Base-by-base conservation (phyloP, 1,284 basidiomycete species). In the Trametes polyzona region DNA sequence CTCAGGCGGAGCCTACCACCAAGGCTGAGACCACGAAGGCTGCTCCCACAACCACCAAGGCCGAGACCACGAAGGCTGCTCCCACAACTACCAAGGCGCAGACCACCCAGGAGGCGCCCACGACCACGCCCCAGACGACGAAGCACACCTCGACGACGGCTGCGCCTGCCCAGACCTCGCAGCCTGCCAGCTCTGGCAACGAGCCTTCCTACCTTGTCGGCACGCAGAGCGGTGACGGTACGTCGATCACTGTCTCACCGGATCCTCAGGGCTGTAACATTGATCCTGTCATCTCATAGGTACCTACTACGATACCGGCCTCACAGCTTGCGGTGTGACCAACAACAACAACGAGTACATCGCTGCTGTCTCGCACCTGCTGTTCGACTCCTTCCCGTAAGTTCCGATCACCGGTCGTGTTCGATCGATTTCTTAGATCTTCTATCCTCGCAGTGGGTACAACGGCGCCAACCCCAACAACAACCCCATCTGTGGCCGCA, bases 241-340 rank as follows among this genome's bases (percentile, higher is more conserved):
- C 29, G 56, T 63, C 47, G 12, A 41, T 40, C 24, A n/a, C 7
- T 30, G 29, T 5, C 29, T n/a, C 5, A 19, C 4, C 32, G 23
- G 10, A 7, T 17, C 47, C 2, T 23, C 29, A 64, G 11, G 47
- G 21, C 12, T 9, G 8, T 10, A 21, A 14, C n/a, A 47, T 61
- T n/a, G 21, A 2, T 17, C 2, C 59, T 19, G 12, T n/a, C n/a
- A 33, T 16, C 37, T 58, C 16, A 29, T 48, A 82, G 81, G 76
- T 47, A 88, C 86, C 17, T 88, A 66, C 69, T 90, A 84, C 61
- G 64, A 61, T 0, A 72, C 82, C 52, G 90, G 88, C 54, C 79
- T 91, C 33, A 87, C 86, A 50, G 82, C 90, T 10, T 92, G 90
- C 68, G 90, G 89, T 43, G 77, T 80, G 63, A 78, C 74, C 49